Percentiles rank a stretch among this genome's conserved stretches.
phyloP scores from a whole-genome alignment of 169 alveolate species.

The Amoebophrya sp. region DNA sequence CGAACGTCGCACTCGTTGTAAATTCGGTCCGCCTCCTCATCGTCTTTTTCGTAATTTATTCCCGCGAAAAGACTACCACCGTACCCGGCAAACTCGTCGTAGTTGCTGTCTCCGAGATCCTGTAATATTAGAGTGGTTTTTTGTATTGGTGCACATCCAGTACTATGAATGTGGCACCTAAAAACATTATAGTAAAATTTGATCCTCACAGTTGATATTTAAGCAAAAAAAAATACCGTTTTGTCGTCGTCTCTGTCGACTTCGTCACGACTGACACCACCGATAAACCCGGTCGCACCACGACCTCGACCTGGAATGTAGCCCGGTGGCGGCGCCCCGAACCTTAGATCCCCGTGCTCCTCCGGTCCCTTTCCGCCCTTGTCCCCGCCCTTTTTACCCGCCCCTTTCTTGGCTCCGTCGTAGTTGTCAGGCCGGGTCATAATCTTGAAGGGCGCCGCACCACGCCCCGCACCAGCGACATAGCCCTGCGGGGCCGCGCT shows the following conservation, averaged over 20 bases:
- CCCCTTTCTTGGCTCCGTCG: not conserved
- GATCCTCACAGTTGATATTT: no score
- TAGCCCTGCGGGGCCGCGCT: not conserved
- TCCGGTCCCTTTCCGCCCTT: not conserved
- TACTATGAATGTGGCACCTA: no score
- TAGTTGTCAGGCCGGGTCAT: not conserved
- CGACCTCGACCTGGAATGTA: slow-evolving; percentile 68
- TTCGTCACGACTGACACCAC: slow-evolving; percentile 96
- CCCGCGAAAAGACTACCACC: slow-evolving; percentile 51
- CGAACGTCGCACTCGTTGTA: slow-evolving; percentile 80
- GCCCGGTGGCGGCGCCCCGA: slow-evolving; percentile 57
- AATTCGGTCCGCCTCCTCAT: slow-evolving; percentile 80
- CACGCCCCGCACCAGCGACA: not conserved
- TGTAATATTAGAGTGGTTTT: no score
- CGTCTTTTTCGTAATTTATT: slow-evolving; percentile 82
- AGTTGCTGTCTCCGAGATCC: slow-evolving; percentile 79
- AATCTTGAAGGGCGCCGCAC: not conserved
- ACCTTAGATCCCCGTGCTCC: not conserved
- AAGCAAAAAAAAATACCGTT: no score
- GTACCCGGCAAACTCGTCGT: slow-evolving; percentile 87
- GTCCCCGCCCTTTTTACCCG: not conserved
- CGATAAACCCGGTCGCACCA: slow-evolving; percentile 72
- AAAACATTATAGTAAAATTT: no score
- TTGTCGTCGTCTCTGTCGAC: slow-evolving; percentile 67
- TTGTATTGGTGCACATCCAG: no score